Conservation (phyloP, 371 early-diverging fungal species). For the Batrachochytrium dendrobatidis region DNA sequence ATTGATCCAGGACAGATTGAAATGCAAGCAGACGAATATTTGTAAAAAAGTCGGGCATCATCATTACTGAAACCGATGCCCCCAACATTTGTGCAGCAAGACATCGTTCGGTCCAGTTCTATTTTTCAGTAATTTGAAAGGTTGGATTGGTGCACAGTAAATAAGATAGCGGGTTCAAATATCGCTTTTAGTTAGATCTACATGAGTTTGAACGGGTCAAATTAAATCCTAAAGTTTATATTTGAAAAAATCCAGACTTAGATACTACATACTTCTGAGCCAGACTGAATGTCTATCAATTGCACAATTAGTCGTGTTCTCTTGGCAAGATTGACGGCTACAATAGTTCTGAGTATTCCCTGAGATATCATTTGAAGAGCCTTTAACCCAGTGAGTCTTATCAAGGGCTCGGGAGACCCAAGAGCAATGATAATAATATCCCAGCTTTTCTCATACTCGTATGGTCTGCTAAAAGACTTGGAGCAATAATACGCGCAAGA, state of each 20-base stretch:
- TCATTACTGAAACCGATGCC: background rate
- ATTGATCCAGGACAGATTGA: background rate
- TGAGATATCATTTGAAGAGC: background rate
- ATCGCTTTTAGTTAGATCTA: background rate
- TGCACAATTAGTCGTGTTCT: background rate
- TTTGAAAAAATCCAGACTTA: background rate
- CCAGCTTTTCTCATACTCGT: background rate
- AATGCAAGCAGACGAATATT: background rate
- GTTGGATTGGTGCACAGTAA: background rate
- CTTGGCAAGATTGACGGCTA: background rate
- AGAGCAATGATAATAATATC: background rate
- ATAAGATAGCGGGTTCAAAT: background rate
- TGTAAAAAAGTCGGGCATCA: background rate
- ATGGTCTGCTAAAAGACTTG: background rate
- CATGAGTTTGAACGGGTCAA: background rate
- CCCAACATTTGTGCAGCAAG: background rate
- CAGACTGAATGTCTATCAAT: background rate
- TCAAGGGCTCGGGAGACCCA: background rate
- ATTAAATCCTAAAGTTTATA: background rate
- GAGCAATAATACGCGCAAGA: background rate
- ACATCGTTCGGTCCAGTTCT: background rate
- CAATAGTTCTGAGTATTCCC: background rate
- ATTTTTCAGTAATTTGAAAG: background rate
- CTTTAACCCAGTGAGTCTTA: background rate
- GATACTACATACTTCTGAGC: background rate